Evolutionary conservation across 2,329 filamentous ascomycete genomes (phyloP), one percentile per base, ranked within the genome.

Genomic region (Neopestalotiopsis clavispora): DNA sequence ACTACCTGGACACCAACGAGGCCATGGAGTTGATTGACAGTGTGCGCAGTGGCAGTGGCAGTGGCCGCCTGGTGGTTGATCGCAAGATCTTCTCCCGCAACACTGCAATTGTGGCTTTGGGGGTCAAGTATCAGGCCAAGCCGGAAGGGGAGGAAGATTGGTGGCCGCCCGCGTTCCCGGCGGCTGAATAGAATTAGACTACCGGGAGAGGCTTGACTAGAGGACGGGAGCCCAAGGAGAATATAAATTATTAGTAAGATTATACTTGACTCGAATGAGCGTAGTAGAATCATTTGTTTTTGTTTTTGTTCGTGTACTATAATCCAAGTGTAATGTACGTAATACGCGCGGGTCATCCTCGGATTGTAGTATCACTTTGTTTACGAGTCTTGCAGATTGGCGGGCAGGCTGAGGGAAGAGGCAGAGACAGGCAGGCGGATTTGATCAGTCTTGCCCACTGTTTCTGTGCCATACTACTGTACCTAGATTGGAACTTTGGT

Each of bases 1-100:
- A 72, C 5, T 74, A 76, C 62, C 67, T 78, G 63, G 64, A 66
- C 12, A 13, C 34, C 17, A 13, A 9, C 4, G 64, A 58, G 20
- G 7, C 34, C n/a, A 9, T 58, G 23, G 49, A 56, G 10, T 12
- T 66, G 20, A 34, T 66, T 20, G 49, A 38, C 20, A 23, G 14
- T 13, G 42, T 66, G 4, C 52, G n/a, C 10, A 17, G 13, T 34
- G 52, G 45, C 45, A 17, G 13, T 34, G 52, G 45, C 45, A 9
- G 14, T 4, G 64, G 64, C 30, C 17, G 52, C 13, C 49, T 66
- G 13, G 49, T 66, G 42, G 64, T 66, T 10, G 32, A 12, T 12
- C 14, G 34, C 20, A 66, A 58, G 64, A 20, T 66, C 10, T 49
- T 12, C 23, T 66, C 64, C 9, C 20, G 45, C 49, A 58, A 7